Percentiles rank a stretch among this genome's conserved stretches.
Conservation (phyloP, 306 rosid genomes). For the Malus asiatica region DNA sequence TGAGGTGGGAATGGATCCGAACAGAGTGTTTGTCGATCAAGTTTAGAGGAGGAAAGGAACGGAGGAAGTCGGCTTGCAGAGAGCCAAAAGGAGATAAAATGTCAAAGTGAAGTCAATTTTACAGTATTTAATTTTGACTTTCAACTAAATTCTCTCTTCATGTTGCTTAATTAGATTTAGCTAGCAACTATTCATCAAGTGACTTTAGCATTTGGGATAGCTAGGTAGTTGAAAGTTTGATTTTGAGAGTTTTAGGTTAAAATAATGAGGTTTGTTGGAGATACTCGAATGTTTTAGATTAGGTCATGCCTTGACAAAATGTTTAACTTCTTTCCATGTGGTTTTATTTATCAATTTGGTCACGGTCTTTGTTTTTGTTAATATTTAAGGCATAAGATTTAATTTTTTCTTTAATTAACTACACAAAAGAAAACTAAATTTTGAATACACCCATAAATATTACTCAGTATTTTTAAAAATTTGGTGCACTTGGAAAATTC, state of each 20-base stretch:
- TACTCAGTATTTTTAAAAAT: background rate
- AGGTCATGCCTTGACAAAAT: too few relatives aligned
- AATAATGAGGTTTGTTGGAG: background rate
- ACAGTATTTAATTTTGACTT: background rate
- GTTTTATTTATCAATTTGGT: background rate
- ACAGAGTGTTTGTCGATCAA: too few relatives aligned
- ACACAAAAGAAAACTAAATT: background rate
- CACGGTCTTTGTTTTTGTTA: background rate
- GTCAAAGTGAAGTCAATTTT: background rate
- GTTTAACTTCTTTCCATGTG: too few relatives aligned
- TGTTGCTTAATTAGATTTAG: too few relatives aligned
- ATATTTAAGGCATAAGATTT: background rate
- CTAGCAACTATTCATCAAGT: background rate
- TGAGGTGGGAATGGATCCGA: too few relatives aligned
- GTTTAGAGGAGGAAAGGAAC: background rate
- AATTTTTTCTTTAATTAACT: too few relatives aligned
- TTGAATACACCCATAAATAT: background rate
- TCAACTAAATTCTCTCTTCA: background rate
- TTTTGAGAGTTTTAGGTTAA: background rate
- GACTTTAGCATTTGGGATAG: background rate
- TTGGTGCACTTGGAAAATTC: slow-evolving; percentile 12
- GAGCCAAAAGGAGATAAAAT: background rate
- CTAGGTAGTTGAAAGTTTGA: background rate
- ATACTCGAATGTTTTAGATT: too few relatives aligned
- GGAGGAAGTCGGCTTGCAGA: background rate